Evolutionary conservation across 176 grass and related monocot genomes (phyloP).

Genomic region (Carex parvula): DNA sequence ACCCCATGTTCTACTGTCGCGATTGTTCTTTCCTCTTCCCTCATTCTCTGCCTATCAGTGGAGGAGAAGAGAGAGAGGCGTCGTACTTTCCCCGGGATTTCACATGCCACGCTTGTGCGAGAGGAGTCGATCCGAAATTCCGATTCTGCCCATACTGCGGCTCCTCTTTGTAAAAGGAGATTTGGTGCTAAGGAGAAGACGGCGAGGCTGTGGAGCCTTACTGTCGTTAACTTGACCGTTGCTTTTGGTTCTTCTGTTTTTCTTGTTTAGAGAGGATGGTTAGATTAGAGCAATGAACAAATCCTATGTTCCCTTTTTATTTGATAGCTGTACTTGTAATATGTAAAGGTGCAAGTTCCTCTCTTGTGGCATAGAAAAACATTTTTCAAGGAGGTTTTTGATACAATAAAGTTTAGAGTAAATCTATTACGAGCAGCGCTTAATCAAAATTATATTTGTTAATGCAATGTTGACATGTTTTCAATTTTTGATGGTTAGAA

Average conservation of each 20-base stretch:
- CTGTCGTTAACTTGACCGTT: neutral
- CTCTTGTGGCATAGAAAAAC: neutral
- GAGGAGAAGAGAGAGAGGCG: conserved; percentile 5
- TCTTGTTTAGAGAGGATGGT: neutral
- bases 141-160: conserved; percentile 97
- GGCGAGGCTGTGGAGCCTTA: neutral
- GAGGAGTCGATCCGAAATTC: conserved; percentile 70
- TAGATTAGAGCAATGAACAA: neutral
- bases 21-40: conserved; percentile 70
- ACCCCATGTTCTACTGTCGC: conserved; percentile 67
- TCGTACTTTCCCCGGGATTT: conserved; percentile 20
- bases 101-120: conserved; percentile 51
- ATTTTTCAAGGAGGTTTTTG: neutral
- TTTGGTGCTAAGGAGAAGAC: neutral
- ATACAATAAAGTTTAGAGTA: neutral
- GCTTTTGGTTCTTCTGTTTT: neutral
- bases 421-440: neutral
- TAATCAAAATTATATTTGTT: too few species aligned
- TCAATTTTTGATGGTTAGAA: neutral
- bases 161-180: conserved; percentile 40
- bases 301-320: neutral
- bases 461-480: too few species aligned
- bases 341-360: neutral
- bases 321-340: neutral
- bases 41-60: conserved; percentile 34